Evolutionary conservation across 1,284 basidiomycete species (phyloP).

Genomic region (Irpex sp.): DNA sequence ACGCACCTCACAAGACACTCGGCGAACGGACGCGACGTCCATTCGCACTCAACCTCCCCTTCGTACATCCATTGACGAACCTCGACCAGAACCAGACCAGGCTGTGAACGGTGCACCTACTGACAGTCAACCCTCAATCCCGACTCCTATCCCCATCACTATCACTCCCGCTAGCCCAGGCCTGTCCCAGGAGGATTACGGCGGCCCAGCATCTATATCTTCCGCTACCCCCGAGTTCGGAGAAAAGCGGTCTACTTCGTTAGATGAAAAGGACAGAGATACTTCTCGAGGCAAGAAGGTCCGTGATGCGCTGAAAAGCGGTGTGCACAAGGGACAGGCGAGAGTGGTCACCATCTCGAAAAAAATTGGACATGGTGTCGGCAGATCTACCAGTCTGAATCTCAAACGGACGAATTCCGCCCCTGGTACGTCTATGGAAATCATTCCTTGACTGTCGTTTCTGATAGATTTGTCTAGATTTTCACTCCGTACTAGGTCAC

Average conservation of each 20-base stretch:
- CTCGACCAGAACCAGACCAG: neutral
- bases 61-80: neutral
- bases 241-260: conserved; percentile 23
- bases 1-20: conserved; percentile 21
- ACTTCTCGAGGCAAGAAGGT: conserved; percentile 55
- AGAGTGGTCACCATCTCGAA: conserved; percentile 73
- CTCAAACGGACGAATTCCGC: conserved; percentile 60
- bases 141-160: conserved; percentile 35
- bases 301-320: conserved; percentile 67
- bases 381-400: conserved; percentile 40
- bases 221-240: conserved; percentile 9
- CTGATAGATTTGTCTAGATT: conserved; percentile 41
- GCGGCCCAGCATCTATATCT: conserved; percentile 11
- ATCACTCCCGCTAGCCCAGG: conserved; percentile 46
- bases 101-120: conserved; percentile 9
- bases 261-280: conserved; percentile 22
- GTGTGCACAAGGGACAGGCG: conserved; percentile 68
- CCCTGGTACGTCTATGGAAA: conserved; percentile 45
- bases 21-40: conserved; percentile 20
- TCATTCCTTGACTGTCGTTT: neutral
- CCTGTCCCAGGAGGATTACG: conserved; percentile 12
- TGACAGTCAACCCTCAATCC: conserved; percentile 1
- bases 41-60: conserved; percentile 18
- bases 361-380: conserved; percentile 70
- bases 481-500: conserved; percentile 57